These are phyloP conservation scores for Leccinum broughii DNA, from an alignment of 768 basidiomycete genomes.

Conservation along the genomic window DNA sequence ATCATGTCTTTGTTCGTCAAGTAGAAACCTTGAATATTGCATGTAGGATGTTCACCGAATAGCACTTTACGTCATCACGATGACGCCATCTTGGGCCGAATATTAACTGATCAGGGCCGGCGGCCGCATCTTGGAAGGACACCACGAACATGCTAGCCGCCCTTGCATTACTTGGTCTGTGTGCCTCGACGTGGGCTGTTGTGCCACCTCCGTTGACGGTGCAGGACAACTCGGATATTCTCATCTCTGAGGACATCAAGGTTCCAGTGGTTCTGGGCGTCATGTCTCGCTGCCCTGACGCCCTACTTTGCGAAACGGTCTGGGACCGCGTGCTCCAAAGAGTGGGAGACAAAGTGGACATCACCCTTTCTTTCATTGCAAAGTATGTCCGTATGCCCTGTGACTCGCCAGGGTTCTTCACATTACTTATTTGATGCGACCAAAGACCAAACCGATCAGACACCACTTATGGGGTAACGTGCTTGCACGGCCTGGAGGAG, in stretches of 20 bases:
- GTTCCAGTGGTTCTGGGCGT: slow-evolving; percentile 58
- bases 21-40: slow-evolving; percentile 2
- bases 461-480: slow-evolving; percentile 73
- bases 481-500: slow-evolving; percentile 78
- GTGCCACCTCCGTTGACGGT: slow-evolving; percentile 16
- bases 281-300: slow-evolving; percentile 81
- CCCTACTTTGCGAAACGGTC: slow-evolving; percentile 73
- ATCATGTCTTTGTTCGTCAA: slow-evolving; percentile 7
- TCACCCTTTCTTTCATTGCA: slow-evolving; percentile 74
- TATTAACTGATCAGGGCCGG: slow-evolving; percentile 1
- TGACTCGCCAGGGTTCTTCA: slow-evolving; percentile 3
- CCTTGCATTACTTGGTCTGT: slow-evolving; percentile 21
- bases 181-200: slow-evolving; percentile 14
- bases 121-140: slow-evolving; percentile 2
- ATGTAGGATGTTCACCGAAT: background rate
- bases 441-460: slow-evolving; percentile 63
- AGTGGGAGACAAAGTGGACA: slow-evolving; percentile 62
- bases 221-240: slow-evolving; percentile 20
- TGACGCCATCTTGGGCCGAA: slow-evolving; percentile 22
- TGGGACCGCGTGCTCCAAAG: slow-evolving; percentile 70
- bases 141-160: slow-evolving; percentile 25
- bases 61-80: slow-evolving; percentile 29
- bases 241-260: slow-evolving; percentile 31
- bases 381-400: slow-evolving; percentile 46
- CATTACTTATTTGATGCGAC: slow-evolving; percentile 10